Evolutionary conservation across 768 basidiomycete genomes (phyloP).

Genomic region (Tulasnella sp.): DNA sequence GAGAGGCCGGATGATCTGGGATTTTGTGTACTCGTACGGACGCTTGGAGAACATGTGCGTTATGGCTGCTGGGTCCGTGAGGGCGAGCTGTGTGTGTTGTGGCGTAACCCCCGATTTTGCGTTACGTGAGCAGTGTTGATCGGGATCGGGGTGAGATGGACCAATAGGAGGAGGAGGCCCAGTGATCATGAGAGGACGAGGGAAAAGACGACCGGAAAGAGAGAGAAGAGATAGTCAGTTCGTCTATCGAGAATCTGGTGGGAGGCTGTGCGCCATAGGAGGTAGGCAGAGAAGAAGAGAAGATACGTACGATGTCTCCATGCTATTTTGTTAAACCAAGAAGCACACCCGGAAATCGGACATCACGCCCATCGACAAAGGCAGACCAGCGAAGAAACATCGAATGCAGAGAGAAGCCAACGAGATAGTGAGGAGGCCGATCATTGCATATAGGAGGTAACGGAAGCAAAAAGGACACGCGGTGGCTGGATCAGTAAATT

Average conservation of each 20-base stretch:
- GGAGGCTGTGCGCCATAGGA: background rate
- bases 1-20: constrained; percentile 24
- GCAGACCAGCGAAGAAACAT: background rate
- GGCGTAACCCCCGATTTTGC: too few species aligned
- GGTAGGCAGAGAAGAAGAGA: background rate
- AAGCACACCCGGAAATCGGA: too few species aligned
- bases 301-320: background rate
- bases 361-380: background rate
- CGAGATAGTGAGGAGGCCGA: background rate
- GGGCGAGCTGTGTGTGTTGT: constrained; percentile 19
- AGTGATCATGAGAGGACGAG: too few species aligned
- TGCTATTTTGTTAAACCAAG: background rate
- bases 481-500: background rate
- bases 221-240: background rate
- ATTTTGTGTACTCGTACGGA: background rate
- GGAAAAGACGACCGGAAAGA: background rate
- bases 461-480: background rate
- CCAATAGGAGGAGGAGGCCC: background rate
- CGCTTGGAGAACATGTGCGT: constrained; percentile 17
- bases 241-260: background rate
- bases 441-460: too few species aligned
- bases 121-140: too few species aligned
- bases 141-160: background rate
- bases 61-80: constrained; percentile 19
- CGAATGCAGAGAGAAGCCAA: background rate